Evolutionary conservation across 1,139 yeast genomes (phyloP), one percentile per base, ranked within the genome.

Genomic region (Zygoascus sp.): DNA sequence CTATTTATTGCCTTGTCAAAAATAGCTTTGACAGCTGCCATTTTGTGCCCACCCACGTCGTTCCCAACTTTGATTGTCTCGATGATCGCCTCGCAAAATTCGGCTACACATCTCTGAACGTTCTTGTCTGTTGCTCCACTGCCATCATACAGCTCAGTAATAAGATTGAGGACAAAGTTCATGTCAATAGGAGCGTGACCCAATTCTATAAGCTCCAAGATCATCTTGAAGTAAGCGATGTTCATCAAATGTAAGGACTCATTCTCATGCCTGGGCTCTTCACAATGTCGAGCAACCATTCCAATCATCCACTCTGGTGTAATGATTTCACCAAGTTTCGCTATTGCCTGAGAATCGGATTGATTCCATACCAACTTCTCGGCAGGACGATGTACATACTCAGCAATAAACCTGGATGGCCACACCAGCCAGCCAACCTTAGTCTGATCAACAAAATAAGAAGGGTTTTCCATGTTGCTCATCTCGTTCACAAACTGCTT

Each of bases 371-470:
- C 58, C 25, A 76, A 55, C 1, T 67, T 64, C 13, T 25, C 19
- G 7, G 19, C n/a, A 7, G 60, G 54, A 17, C 51, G 46, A 7
- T 61, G 59, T 2, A 64, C 61, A 16, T 67, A 64, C 10, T 77
- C 70, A 1, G 77, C 94, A 27, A 65, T 61, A 66, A 86, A 62
- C 0, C 66, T 53, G 9, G 76, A 67, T 15, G 83, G 87, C 96
- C 97, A 88, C 44, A 83, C 82, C 15, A 86, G 66, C 83, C 94
- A 86, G 0, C 97, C 96, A 55, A 67, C 83, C 1, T 60, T 59
- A 1, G 88, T 83, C 28, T 66, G 53, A 0, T 67, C 66, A 16
- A 70, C 62, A 55, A 39, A 59, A 47, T 58, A 65, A 1, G 51
- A 25, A 0, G 62, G 60, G n/a, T 53, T 49, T 4, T 58, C 51